Conservation (phyloP, 306 rosid species). For the Cucumis cinereus region DNA sequence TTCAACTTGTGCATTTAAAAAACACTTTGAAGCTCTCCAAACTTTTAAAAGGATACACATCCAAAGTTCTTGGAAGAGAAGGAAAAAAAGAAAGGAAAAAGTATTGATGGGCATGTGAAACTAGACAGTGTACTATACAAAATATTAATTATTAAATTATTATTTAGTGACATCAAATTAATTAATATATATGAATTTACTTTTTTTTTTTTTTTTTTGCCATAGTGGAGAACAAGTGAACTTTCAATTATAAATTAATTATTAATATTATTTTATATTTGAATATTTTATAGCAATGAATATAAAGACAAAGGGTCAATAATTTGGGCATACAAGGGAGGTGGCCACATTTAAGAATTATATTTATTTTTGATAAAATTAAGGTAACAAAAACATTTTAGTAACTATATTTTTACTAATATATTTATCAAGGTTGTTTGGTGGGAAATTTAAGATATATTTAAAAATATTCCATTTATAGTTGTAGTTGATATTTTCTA, state of each 20-base stretch:
- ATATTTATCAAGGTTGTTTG: too few relatives aligned
- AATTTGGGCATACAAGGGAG: not conserved
- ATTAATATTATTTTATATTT: not conserved
- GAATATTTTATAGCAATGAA: not conserved
- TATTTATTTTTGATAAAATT: too few relatives aligned
- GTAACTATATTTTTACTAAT: too few relatives aligned
- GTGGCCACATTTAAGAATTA: not conserved
- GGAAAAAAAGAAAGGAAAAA: not conserved
- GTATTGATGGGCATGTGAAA: not conserved
- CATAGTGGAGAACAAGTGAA: not conserved
- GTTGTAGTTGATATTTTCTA: too few relatives aligned
- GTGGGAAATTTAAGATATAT: too few relatives aligned
- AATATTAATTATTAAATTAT: not conserved
- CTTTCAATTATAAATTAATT: not conserved
- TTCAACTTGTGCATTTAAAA: too few relatives aligned
- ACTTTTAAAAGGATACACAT: not conserved
- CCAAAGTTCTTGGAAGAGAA: not conserved
- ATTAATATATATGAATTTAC: not conserved
- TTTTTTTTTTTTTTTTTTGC: not conserved
- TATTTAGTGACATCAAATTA: not conserved
- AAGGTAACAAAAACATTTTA: too few relatives aligned
- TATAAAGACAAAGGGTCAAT: not conserved
- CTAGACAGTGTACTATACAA: not conserved
- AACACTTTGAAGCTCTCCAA: not conserved
- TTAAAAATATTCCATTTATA: too few relatives aligned